Conservation (phyloP, 225 moss, liverwort and hornwort species). For the Climacium dendroides region DNA sequence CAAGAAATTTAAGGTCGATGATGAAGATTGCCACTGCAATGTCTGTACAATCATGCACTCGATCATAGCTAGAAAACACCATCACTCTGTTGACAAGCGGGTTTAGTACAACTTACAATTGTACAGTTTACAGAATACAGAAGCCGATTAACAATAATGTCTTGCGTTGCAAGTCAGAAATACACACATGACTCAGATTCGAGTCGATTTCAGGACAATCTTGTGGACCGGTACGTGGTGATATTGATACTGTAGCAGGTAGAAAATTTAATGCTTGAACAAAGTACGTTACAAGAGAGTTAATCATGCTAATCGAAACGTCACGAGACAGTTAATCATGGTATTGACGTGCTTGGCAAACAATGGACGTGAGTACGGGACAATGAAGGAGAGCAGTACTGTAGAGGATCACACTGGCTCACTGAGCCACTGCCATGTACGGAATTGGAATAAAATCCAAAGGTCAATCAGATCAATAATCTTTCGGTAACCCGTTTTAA, state of each 20-base stretch:
- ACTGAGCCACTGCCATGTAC: no score
- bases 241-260: neutral
- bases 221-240: neutral
- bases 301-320: neutral
- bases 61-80: neutral
- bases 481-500: neutral
- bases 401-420: neutral
- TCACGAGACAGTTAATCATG: neutral
- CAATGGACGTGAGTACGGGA: no score
- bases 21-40: neutral
- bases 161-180: neutral
- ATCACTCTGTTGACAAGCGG: neutral
- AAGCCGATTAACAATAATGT: neutral
- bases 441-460: neutral
- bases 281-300: neutral
- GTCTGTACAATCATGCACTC: neutral
- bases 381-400: neutral
- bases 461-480: neutral
- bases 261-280: neutral
- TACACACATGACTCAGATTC: neutral
- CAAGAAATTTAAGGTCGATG: neutral
- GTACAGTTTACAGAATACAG: neutral
- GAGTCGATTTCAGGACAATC: neutral
- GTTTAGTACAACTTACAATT: neutral
- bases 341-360: neutral